phyloP scores from a whole-genome alignment of 2,329 filamentous ascomycete genomes.

The Aureobasidium sp. region DNA sequence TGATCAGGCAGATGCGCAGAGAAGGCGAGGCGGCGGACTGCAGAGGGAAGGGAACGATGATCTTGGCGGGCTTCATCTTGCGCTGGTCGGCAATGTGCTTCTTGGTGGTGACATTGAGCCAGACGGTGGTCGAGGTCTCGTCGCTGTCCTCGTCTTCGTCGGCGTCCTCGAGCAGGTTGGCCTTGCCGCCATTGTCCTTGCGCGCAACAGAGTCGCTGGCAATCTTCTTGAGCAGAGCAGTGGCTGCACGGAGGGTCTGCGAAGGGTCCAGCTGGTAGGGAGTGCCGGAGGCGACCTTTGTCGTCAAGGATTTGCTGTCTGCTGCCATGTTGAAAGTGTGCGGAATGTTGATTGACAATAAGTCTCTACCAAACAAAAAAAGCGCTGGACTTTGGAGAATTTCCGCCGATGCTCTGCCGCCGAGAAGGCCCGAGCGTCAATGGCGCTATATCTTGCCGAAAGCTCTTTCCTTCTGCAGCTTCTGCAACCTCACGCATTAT shows the following conservation, averaged over 20 bases:
- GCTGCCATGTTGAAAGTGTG: constrained; percentile 23
- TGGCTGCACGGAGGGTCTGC: constrained; percentile 53
- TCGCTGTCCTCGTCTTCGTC: constrained; percentile 41
- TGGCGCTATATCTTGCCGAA: neutral
- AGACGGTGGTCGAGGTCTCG: constrained; percentile 47
- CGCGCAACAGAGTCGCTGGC: constrained; percentile 36
- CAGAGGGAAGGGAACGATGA: constrained; percentile 49
- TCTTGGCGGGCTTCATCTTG: constrained; percentile 76
- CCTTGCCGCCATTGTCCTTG: constrained; percentile 42
- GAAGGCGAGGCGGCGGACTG: constrained; percentile 41
- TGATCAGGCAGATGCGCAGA: constrained; percentile 78
- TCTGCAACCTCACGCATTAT: constrained; percentile 9
- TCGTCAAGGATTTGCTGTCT: constrained; percentile 31
- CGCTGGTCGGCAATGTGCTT: constrained; percentile 65
- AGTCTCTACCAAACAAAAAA: constrained; percentile 8
- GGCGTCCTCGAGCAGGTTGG: constrained; percentile 46
- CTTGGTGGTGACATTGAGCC: constrained; percentile 58
- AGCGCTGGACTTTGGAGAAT: neutral
- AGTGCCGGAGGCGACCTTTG: constrained; percentile 27
- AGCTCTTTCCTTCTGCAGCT: constrained; percentile 11
- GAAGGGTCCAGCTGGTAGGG: constrained; percentile 39
- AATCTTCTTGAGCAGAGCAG: constrained; percentile 50
- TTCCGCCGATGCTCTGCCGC: neutral
- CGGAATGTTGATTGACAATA: neutral
- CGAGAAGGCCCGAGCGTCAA: neutral